Conservation (phyloP, 148 eudicot species). For the Silene latifolia region DNA sequence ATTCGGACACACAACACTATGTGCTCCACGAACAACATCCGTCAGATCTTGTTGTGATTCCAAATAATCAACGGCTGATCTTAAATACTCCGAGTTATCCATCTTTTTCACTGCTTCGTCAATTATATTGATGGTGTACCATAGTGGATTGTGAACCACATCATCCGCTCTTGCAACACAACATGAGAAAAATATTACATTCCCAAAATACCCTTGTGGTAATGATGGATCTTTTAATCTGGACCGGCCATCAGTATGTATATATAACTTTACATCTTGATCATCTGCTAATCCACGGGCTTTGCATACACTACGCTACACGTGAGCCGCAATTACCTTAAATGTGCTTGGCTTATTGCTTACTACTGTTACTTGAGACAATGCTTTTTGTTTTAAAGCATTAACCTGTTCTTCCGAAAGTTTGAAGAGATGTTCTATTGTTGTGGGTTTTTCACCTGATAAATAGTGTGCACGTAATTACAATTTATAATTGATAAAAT, state of each 20-base stretch:
- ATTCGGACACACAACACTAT: conserved; percentile 1
- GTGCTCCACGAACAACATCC: conserved; percentile 6
- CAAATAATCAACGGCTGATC: conserved; percentile 26
- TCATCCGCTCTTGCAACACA: no score
- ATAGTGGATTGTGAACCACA: no score
- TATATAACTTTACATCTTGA: no score
- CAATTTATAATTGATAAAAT: no score
- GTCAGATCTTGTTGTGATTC: conserved; percentile 19
- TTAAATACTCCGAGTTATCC: conserved; percentile 17
- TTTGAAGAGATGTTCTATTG: neutral
- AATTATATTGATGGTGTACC: conserved; percentile 18
- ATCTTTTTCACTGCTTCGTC: conserved; percentile 18
- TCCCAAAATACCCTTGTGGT: no score
- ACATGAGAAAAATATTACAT: no score
- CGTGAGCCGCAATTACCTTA: no score
- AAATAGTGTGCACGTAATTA: no score
- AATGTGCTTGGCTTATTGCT: neutral
- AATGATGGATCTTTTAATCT: no score
- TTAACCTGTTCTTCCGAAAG: conserved; percentile 19
- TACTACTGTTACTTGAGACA: neutral
- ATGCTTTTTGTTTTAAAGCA: conserved; percentile 15
- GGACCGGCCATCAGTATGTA: no score
- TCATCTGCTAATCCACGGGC: no score
- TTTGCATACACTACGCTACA: no score
- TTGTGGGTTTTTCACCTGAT: neutral